These are phyloP conservation scores for Leucocoprinus gongylophorus DNA, from an alignment of 1,284 basidiomycete species.

Conservation along the genomic window DNA sequence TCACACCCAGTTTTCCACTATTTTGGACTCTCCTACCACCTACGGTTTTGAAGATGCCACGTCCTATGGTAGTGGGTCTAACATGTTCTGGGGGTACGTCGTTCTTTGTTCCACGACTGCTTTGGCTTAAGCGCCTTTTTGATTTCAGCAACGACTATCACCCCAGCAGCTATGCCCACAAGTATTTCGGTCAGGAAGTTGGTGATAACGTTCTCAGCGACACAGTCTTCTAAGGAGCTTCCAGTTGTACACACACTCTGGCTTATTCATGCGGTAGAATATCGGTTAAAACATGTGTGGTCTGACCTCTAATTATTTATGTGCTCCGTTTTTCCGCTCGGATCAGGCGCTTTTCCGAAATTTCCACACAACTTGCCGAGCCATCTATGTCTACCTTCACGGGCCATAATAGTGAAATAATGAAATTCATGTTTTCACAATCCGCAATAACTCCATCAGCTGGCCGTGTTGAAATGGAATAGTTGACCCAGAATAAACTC, in stretches of 20 bases:
- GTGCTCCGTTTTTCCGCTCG: slow-evolving; percentile 4
- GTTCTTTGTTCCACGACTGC: neutral
- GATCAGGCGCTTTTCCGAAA: slow-evolving; percentile 4
- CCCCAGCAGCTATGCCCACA: slow-evolving; percentile 38
- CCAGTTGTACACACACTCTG: too few species aligned
- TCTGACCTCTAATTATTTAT: neutral
- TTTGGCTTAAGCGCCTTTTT: neutral
- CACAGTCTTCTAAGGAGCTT: slow-evolving; percentile 30
- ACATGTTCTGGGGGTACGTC: slow-evolving; percentile 51
- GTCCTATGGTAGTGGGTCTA: slow-evolving; percentile 38
- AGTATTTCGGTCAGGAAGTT: slow-evolving; percentile 33
- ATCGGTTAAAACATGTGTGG: too few species aligned
- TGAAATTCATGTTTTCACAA: neutral
- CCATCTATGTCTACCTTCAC: neutral
- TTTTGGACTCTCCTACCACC: slow-evolving; percentile 40
- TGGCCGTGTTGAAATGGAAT: too few species aligned
- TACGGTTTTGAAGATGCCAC: slow-evolving; percentile 50
- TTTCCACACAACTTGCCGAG: neutral
- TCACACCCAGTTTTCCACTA: slow-evolving; percentile 42
- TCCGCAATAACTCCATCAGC: neutral
- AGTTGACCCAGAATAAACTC: too few species aligned
- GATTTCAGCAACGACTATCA: slow-evolving; percentile 39
- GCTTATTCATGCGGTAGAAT: too few species aligned
- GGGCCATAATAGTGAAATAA: too few species aligned
- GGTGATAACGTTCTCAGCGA: slow-evolving; percentile 27